Evolutionary conservation across 2,329 filamentous ascomycete genomes (phyloP), one percentile per base, ranked within the genome.

Genomic region (Aspergillus piperis): DNA sequence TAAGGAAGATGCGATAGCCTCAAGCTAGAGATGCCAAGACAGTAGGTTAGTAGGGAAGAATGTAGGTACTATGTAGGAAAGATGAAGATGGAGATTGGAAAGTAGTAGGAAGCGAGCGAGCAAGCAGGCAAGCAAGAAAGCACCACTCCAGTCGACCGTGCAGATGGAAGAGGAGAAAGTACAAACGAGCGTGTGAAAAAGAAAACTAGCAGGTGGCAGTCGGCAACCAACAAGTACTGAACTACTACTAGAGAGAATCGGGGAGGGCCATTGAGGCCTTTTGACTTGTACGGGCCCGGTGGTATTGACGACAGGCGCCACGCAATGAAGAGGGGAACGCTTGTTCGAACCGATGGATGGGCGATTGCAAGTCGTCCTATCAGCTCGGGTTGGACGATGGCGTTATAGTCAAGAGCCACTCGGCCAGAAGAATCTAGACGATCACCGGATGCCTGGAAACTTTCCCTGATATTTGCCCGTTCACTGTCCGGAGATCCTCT

Each of bases 261-360:
- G 30, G 27, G 51, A 57, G 62, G 62, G 64, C 25, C 47, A 54
- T 52, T 52, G 63, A 65, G 54, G 60, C 42, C 54, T 62, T 66
- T 65, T 67, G 62, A 64, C 52, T 64, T 57, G 41, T 54, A 58
- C 19, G 11, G 36, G 57, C 50, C 50, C 42, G 50, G 23, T 57
- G 57, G 54, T 51, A 57, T 69, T 67, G 68, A 69, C 66, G 65
- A 66, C 66, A 62, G 61, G 51, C 65, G 70, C 68, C 70, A 71
- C 70, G 69, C 70, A 71, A 71, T 67, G 44, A 38, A 62, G 59
- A 61, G 57, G 62, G 60, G 39, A 44, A 51, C 44, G 52, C 27
- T 44, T 50, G 39, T 38, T 41, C 36, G 52, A 59, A n/a, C 54
- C 59, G 54, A 57, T 61, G 61, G 39, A 60, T 53, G 57, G 55